Percentiles rank a stretch among this genome's conserved stretches.
Conservation (phyloP, 2,329 filamentous ascomycete genomes). For the Botrytis galanthina region DNA sequence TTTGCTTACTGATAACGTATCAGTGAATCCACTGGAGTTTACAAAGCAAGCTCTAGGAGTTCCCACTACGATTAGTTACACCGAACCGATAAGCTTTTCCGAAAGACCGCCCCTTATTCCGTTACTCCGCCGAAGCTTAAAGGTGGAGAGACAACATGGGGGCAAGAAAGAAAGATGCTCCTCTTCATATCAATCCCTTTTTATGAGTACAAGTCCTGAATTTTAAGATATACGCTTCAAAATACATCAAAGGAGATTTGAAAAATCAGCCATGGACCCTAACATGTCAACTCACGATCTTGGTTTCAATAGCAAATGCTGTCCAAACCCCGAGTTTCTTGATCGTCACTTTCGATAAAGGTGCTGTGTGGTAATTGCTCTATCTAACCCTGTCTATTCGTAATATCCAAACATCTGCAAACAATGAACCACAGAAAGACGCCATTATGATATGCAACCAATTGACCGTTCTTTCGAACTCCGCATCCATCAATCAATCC, state of each 20-base stretch:
- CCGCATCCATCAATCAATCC: neutral
- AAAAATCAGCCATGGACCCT: too few relatives aligned
- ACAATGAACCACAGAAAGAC: neutral
- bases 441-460: neutral
- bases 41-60: neutral
- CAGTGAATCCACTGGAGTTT: neutral
- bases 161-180: neutral
- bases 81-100: neutral
- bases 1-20: slow-evolving; percentile 17
- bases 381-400: neutral
- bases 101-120: neutral
- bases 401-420: neutral
- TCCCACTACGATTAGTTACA: neutral
- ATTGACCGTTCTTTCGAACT: neutral
- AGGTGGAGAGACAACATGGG: neutral
- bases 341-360: neutral
- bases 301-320: neutral
- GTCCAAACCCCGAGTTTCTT: neutral
- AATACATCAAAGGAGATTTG: neutral
- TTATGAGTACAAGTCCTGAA: neutral
- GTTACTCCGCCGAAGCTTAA: neutral
- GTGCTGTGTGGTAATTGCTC: neutral
- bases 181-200: neutral
- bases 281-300: neutral
- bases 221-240: neutral